Evolutionary conservation across 2,329 filamentous ascomycete species (phyloP), one percentile per base, ranked within the genome.

Genomic region (Aureobasidium sp.): DNA sequence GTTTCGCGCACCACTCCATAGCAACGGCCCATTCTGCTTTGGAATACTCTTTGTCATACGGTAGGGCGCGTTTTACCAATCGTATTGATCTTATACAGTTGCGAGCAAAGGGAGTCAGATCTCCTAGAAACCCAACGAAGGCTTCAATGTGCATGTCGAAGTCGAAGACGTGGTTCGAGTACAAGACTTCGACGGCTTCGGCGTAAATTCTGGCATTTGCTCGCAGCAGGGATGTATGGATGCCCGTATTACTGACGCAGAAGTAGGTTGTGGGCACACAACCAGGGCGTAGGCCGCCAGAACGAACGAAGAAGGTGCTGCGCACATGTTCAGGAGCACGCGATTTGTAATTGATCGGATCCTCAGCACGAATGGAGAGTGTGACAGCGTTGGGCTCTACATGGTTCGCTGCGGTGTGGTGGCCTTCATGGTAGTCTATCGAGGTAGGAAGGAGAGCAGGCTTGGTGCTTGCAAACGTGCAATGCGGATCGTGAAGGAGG

Each of bases 91-190:
- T 74, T 63, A 87, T 72, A 51, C 80, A 73, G 10, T 71, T 69
- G 37, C 81, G 76, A 2, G 80, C 79, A 20, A 70, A 67, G 1
- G 78, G 76, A 2, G 80, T 82, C 37, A 85, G 76, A 69, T 87
- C 83, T 36, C 75, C 74, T 42, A 87, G 74, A 69, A 87, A 87
- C 0, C 84, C 83, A 0, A 80, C 77, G 6, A 84, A 77, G 17
- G 84, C 82, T 71, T 87, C 84, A 65, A 87, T 76, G 71, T 84
- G 78, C 52, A 78, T 77, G 64, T 80, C 81, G 70, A 87, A 87
- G 67, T 82, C 79, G 70, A 87, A 87, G 0, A 75, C 75, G 69
- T 85, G 82, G 61, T 70, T 74, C 8, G 75, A 76, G 71, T 87
- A 87, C 3, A 87, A 74, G 17, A 83, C 69, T 62, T 80, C 76